Conservation (phyloP, 164 flowering plant species). For the Vitis riparia region DNA sequence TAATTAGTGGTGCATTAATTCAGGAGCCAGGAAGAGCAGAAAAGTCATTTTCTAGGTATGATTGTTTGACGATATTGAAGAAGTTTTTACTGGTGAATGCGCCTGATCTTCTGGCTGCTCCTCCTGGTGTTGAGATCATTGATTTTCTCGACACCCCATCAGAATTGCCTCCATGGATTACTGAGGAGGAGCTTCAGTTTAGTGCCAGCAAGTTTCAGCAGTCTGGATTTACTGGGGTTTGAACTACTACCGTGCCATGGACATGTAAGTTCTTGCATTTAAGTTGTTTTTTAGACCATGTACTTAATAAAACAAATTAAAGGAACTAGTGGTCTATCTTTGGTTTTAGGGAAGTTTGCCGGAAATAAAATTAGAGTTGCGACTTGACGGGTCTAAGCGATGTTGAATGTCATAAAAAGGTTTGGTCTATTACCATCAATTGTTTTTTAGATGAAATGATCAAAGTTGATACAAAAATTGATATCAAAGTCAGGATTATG, state of each 20-base stretch:
- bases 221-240: conserved; percentile 25
- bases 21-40: conserved; percentile 17
- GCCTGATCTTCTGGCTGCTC: conserved; percentile 21
- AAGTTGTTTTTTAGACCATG: too few relatives aligned
- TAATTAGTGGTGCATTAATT: not conserved
- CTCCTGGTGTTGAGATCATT: conserved; percentile 21
- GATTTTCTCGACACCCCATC: conserved; percentile 22
- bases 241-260: conserved; percentile 29
- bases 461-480: too few relatives aligned
- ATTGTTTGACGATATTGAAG: conserved; percentile 14
- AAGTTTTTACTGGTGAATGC: conserved; percentile 17
- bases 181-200: conserved; percentile 18
- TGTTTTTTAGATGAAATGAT: too few relatives aligned
- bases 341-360: too few relatives aligned
- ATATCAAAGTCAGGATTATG: too few relatives aligned
- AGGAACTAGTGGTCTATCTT: too few relatives aligned
- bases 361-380: too few relatives aligned
- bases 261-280: conserved; percentile 11
- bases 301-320: too few relatives aligned
- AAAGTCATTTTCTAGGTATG: conserved; percentile 11
- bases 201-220: conserved; percentile 12
- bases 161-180: conserved; percentile 21
- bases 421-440: too few relatives aligned
- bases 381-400: too few relatives aligned
- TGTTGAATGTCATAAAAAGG: too few relatives aligned